Conservation (phyloP, 345 rosid species). For the Salix exigua region DNA sequence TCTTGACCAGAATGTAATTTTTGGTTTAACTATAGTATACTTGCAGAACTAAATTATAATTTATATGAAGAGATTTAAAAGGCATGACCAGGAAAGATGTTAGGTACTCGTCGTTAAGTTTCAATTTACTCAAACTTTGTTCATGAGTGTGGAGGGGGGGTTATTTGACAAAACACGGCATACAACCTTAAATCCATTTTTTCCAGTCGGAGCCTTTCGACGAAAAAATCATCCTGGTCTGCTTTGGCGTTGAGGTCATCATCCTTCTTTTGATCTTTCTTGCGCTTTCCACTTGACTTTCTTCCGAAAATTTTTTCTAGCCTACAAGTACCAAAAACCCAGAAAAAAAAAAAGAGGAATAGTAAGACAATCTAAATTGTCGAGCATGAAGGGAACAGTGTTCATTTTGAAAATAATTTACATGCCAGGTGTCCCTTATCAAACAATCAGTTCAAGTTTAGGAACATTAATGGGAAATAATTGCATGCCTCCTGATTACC, state of each 20-base stretch:
- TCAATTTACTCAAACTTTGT: neutral
- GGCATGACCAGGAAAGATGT: neutral
- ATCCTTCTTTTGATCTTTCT: slow-evolving; percentile 64
- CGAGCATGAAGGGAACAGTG: neutral
- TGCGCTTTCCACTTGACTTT: slow-evolving; percentile 35
- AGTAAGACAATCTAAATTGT: slow-evolving; percentile 1
- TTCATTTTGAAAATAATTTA: neutral
- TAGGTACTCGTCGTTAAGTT: neutral
- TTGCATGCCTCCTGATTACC: neutral
- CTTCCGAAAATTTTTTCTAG: slow-evolving; percentile 51
- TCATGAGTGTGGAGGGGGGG: neutral
- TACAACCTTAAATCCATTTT: slow-evolving; percentile 70
- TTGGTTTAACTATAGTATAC: neutral
- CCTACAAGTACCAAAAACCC: slow-evolving; percentile 44
- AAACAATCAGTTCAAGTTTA: slow-evolving; percentile 6
- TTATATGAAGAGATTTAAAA: neutral
- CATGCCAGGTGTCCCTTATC: neutral
- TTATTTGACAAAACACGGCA: neutral
- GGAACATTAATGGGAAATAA: slow-evolving; percentile 1
- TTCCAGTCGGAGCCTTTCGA: slow-evolving; percentile 83
- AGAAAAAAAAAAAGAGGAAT: slow-evolving; percentile 11
- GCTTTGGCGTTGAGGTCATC: slow-evolving; percentile 52
- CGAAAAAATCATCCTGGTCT: slow-evolving; percentile 47
- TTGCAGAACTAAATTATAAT: neutral
- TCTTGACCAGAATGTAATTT: neutral